These are phyloP conservation scores for Colletotrichum euphorbiae DNA, from an alignment of 2,329 filamentous ascomycete species.

Conservation along the genomic window DNA sequence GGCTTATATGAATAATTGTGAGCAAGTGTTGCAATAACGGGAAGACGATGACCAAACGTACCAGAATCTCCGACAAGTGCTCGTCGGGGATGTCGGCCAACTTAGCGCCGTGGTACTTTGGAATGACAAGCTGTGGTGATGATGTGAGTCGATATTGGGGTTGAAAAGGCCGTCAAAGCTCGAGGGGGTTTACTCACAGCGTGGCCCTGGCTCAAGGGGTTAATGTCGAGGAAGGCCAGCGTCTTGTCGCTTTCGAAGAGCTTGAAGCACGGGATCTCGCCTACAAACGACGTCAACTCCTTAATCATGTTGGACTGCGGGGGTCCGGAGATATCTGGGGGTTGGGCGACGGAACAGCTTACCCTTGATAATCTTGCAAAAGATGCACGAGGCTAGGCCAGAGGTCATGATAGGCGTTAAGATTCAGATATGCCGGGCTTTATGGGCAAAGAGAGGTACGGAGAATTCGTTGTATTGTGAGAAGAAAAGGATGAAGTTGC, in stretches of 20 bases:
- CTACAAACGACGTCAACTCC: slow-evolving; percentile 57
- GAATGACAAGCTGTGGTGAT: slow-evolving; percentile 83
- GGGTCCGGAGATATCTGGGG: slow-evolving; percentile 23
- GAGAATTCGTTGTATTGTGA: no score
- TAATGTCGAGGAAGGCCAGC: slow-evolving; percentile 95
- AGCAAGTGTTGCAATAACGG: not conserved
- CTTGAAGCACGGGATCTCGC: slow-evolving; percentile 96
- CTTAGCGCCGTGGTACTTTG: slow-evolving; percentile 93
- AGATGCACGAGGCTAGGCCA: slow-evolving; percentile 82
- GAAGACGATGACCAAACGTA: slow-evolving; percentile 51
- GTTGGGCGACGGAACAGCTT: slow-evolving; percentile 22
- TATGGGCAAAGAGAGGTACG: no score
- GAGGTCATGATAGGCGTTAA: slow-evolving; percentile 44
- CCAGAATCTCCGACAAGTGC: slow-evolving; percentile 82
- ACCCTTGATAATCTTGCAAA: slow-evolving; percentile 99
- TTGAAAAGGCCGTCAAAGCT: not conserved
- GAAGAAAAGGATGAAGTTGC: not conserved
- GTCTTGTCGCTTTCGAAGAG: slow-evolving; percentile 95
- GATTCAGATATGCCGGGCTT: not conserved
- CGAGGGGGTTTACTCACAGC: slow-evolving; percentile 68
- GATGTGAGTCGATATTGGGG: slow-evolving; percentile 21
- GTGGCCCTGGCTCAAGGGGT: slow-evolving; percentile 88
- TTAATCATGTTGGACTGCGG: slow-evolving; percentile 3
- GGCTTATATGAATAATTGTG: slow-evolving; percentile 58
- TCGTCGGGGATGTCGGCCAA: slow-evolving; percentile 94